Evolutionary conservation across 495 filamentous ascomycete genomes (phyloP).

Genomic region (Aspergillus kassunensis): DNA sequence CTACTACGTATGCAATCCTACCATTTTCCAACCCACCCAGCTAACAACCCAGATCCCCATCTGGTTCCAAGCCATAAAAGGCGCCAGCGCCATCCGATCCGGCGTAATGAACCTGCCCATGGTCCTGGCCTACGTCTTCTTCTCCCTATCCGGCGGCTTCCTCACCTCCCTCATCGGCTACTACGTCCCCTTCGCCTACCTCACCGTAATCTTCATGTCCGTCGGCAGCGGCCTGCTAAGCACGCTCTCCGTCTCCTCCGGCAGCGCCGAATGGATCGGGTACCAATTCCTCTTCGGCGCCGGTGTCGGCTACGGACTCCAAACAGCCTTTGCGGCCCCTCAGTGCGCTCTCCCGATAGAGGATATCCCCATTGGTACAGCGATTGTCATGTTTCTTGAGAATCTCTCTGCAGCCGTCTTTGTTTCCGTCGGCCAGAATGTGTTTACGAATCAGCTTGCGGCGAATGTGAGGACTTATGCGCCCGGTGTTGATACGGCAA

Average conservation of each 20-base stretch:
- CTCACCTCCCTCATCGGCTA: conserved; percentile 49
- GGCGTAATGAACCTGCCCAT: conserved; percentile 39
- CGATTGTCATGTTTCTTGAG: conserved; percentile 64
- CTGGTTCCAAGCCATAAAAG: conserved; percentile 68
- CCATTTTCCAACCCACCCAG: background rate
- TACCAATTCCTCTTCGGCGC: conserved; percentile 67
- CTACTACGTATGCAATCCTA: conserved; percentile 7
- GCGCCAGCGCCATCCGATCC: conserved; percentile 26
- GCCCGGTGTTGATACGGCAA: background rate
- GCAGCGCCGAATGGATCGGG: conserved; percentile 57
- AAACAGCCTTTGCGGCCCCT: conserved; percentile 59
- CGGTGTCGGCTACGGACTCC: conserved; percentile 68
- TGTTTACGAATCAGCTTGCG: conserved; percentile 7
- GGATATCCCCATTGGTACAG: conserved; percentile 59
- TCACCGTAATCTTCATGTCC: conserved; percentile 48
- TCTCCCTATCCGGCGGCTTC: conserved; percentile 44
- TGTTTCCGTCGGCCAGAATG: conserved; percentile 8
- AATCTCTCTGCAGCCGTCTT: conserved; percentile 62
- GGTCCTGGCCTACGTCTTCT: conserved; percentile 42
- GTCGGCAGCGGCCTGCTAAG: conserved; percentile 62
- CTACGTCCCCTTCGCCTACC: conserved; percentile 59
- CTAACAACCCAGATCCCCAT: conserved; percentile 21
- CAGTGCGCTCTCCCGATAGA: conserved; percentile 54
- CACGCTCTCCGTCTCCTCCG: conserved; percentile 50
- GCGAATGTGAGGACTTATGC: background rate